Evolutionary conservation across 2,329 filamentous ascomycete species (phyloP), one percentile per base, ranked within the genome.

Genomic region (Mollisia scopiformis): DNA sequence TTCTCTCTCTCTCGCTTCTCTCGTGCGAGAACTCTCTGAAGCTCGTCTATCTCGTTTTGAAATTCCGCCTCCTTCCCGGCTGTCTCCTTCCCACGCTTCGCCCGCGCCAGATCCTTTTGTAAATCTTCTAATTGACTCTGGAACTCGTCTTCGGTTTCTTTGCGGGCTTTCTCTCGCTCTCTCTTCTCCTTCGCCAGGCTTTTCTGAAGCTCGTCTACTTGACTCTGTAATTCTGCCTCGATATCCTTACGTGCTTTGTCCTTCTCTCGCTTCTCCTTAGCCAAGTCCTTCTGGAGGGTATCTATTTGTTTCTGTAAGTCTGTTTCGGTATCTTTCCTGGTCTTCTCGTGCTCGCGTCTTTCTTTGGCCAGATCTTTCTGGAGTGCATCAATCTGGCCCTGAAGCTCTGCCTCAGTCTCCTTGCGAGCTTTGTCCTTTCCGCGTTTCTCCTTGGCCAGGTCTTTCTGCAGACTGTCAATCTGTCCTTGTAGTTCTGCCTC

Each of bases 261-360:
- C 1, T 73, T 76, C 46, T 82, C 79, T 50, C 76, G 77, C 67
- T 76, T 79, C 60, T 82, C 80, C 0, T 71, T 68, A 1, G 70
- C 71, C 3, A 81, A 50, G 1, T 71, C 72, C 21, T 66, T 66
- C 61, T 74, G 61, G 0, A 70, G 58, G 16, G 73, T 70, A 28
- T 74, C 70, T 6, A 77, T 58, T 60, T 73, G 68, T 7, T 65
- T 53, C 23, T 71, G 71, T 8, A 75, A 61, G 47, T 75, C 74
- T 11, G 66, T 67, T 33, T 73, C 70, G 5, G 50, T 65, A 6
- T 66, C 62, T 54, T 67, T 68, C 13, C 39, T 47, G 61, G 57
- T 49, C 43, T 71, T 64, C 67, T 73, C 59, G 70, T 69, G 35
- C 16, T 71, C 71, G 66, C 75, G 65, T 59, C 76, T 71, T 67